Percentiles rank a stretch among this genome's conserved stretches.
Conservation (phyloP, 179 eudicot genomes). For the Gypsophila paniculata region DNA sequence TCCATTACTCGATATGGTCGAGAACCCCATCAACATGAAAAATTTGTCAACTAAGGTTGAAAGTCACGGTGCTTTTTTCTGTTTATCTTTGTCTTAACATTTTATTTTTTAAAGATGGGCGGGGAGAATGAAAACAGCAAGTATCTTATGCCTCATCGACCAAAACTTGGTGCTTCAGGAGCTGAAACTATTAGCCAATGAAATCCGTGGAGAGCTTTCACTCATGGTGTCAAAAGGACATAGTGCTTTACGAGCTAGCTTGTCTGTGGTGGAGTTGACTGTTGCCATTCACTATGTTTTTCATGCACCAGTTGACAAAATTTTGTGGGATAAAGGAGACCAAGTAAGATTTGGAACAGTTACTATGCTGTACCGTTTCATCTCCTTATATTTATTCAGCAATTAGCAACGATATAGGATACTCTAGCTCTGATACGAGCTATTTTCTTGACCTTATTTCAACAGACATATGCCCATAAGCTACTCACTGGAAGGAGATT, state of each 20-base stretch:
- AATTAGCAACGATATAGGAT: neutral
- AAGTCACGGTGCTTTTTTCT: conserved; percentile 36
- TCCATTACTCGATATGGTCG: conserved; percentile 79
- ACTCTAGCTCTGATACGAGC: conserved; percentile 3
- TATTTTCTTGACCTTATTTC: conserved; percentile 15
- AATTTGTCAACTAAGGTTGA: conserved; percentile 74
- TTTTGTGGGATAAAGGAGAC: conserved; percentile 77
- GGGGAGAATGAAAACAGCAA: neutral
- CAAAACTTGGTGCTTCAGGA: conserved; percentile 47
- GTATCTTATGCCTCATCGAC: conserved; percentile 11
- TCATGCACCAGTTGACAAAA: conserved; percentile 81
- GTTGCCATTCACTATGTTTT: conserved; percentile 84
- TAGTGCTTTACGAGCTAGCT: conserved; percentile 48
- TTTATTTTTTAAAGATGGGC: neutral
- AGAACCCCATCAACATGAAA: conserved; percentile 73
- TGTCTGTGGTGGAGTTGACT: conserved; percentile 78
- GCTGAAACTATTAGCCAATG: conserved; percentile 68
- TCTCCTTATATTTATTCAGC: neutral
- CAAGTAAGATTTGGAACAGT: conserved; percentile 46
- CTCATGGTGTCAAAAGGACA: conserved; percentile 49
- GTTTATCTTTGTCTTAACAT: conserved; percentile 16
- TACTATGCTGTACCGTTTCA: neutral
- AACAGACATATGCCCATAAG: conserved; percentile 80
- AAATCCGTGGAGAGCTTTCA: conserved; percentile 64
- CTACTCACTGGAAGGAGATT: conserved; percentile 80